These are phyloP conservation scores for Centrapalus pauciflorus DNA, from an alignment of 129 eudicot species.

Conservation along the genomic window DNA sequence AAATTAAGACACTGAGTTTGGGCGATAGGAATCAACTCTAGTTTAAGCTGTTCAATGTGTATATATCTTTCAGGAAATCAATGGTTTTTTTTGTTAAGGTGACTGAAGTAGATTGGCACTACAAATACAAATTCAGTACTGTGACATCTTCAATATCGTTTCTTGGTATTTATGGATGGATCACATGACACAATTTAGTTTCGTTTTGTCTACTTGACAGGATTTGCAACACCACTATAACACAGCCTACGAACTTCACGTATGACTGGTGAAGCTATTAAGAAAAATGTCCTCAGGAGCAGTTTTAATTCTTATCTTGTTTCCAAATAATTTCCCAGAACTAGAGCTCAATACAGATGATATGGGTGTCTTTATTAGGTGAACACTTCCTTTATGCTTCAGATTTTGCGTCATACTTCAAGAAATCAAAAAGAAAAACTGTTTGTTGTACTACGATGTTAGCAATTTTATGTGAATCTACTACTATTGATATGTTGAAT, in stretches of 20 bases:
- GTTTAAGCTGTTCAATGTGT: too few species aligned
- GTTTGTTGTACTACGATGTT: not conserved
- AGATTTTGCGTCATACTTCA: not conserved
- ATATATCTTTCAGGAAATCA: too few species aligned
- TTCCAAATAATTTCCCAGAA: slow-evolving; percentile 24
- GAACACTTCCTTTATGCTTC: not conserved
- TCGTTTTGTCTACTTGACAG: slow-evolving; percentile 12
- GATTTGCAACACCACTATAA: slow-evolving; percentile 32
- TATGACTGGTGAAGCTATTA: slow-evolving; percentile 12
- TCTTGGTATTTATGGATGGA: too few species aligned
- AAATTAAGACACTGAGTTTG: too few species aligned
- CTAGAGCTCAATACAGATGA: slow-evolving; percentile 4
- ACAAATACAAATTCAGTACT: too few species aligned
- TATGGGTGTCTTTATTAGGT: slow-evolving; percentile 5
- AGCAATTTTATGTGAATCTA: too few species aligned
- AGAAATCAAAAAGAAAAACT: not conserved
- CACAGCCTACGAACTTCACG: slow-evolving; percentile 14
- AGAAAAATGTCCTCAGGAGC: slow-evolving; percentile 8
- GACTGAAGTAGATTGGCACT: too few species aligned
- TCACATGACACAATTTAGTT: not conserved
- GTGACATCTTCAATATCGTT: too few species aligned
- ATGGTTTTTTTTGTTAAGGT: too few species aligned
- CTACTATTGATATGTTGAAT: not conserved
- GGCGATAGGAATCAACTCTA: too few species aligned
- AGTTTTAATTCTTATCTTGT: slow-evolving; percentile 9